phyloP scores from a whole-genome alignment of 352 stramenopile species.

The Phytophthora agathidicida region DNA sequence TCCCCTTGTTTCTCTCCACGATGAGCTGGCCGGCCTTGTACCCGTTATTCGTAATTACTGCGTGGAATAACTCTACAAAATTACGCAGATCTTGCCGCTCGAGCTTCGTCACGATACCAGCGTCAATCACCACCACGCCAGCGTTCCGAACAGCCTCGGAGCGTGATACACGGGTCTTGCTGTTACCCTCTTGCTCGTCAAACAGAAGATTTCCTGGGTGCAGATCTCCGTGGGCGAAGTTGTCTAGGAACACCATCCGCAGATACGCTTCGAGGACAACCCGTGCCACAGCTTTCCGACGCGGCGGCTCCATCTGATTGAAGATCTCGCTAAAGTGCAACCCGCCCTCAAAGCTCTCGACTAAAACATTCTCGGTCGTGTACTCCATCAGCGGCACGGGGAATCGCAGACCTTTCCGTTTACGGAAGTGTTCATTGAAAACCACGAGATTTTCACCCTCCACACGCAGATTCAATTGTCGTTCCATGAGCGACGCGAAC shows the following conservation, averaged over 20 bases:
- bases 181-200: slow-evolving; percentile 34
- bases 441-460: slow-evolving; percentile 90
- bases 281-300: slow-evolving; percentile 68
- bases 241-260: slow-evolving; percentile 97
- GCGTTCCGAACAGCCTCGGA: slow-evolving; percentile 33
- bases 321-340: slow-evolving; percentile 77
- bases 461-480: slow-evolving; percentile 91
- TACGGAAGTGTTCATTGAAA: slow-evolving; percentile 81
- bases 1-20: slow-evolving; percentile 64
- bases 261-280: slow-evolving; percentile 90
- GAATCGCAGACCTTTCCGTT: slow-evolving; percentile 71
- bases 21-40: slow-evolving; percentile 83
- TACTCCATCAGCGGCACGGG: slow-evolving; percentile 71
- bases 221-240: slow-evolving; percentile 94
- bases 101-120: slow-evolving; percentile 85
- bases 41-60: slow-evolving; percentile 81
- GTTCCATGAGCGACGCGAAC: slow-evolving; percentile 87
- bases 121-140: slow-evolving; percentile 81
- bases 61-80: slow-evolving; percentile 88
- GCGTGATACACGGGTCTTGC: slow-evolving; percentile 16
- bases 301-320: slow-evolving; percentile 46
- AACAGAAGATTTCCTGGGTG: slow-evolving; percentile 93
- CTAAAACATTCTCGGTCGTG: slow-evolving; percentile 85
- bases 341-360: slow-evolving; percentile 91
- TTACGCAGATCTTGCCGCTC: slow-evolving; percentile 78